A percentile compares a stretch with the other conserved stretches of the same genome.
Conservation (phyloP, 208 protist species). For the Leishmania braziliensis region DNA sequence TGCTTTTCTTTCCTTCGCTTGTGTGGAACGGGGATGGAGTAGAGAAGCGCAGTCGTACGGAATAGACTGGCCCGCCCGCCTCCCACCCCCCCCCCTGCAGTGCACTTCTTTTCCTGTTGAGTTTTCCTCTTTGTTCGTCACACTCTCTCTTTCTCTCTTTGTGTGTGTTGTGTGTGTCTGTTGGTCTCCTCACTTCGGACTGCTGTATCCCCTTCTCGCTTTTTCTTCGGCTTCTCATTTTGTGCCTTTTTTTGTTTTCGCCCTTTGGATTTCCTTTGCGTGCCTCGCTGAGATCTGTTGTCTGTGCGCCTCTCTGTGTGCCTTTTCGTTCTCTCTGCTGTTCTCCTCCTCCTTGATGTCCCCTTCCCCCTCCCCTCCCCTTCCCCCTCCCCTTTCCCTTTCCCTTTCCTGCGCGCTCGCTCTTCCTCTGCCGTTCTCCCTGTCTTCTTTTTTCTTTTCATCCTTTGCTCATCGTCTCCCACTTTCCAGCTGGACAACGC, state of each 20-base stretch:
- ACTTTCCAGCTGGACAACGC: background rate
- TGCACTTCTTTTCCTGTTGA: background rate
- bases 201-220: background rate
- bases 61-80: too few relatives aligned
- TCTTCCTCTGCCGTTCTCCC: background rate
- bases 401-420: background rate
- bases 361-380: background rate
- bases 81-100: background rate
- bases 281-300: background rate
- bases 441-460: background rate
- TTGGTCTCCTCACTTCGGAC: background rate
- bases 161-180: background rate
- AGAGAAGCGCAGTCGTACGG: background rate
- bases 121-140: background rate
- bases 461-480: background rate
- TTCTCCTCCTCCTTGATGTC: constrained; percentile 10
- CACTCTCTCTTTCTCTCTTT: background rate
- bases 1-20: background rate
- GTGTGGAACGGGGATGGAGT: background rate
- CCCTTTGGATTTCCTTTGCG: background rate
- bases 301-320: constrained; percentile 1
- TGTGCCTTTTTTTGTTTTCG: background rate
- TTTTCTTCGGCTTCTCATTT: background rate
- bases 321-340: constrained; percentile 5
- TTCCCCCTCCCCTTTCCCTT: background rate